Conservation (phyloP, 202 grass and related monocot genomes). For the Setaria viridis region DNA sequence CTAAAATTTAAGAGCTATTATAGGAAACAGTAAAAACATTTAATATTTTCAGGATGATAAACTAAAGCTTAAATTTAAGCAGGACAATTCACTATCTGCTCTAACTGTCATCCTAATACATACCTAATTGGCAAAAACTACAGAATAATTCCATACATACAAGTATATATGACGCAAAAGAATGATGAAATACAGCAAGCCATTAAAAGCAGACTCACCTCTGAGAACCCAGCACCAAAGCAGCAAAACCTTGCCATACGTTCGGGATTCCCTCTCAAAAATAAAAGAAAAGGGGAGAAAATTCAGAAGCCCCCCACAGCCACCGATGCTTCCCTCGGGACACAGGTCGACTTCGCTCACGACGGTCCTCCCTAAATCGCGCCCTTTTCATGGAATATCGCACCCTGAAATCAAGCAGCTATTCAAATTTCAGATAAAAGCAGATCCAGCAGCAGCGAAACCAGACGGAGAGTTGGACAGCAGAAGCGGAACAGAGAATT, state of each 20-base stretch:
- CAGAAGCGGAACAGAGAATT: background rate
- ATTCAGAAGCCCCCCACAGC: slow-evolving; percentile 16
- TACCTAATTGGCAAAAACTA: background rate
- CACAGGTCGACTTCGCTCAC: slow-evolving; percentile 32
- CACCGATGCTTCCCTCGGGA: slow-evolving; percentile 16
- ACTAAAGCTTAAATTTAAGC: background rate
- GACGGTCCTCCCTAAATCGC: slow-evolving; percentile 17
- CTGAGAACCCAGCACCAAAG: slow-evolving; percentile 42
- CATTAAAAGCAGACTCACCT: slow-evolving; percentile 35
- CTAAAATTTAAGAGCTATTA: background rate
- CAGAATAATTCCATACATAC: slow-evolving; percentile 2
- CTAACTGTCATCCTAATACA: background rate
- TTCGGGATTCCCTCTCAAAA: background rate
- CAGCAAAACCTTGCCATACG: slow-evolving; percentile 59
- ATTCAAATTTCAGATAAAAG: slow-evolving; percentile 15
- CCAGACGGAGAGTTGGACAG: slow-evolving; percentile 17
- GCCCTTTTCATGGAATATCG: slow-evolving; percentile 52
- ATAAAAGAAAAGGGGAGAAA: background rate
- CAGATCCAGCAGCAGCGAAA: slow-evolving; percentile 46
- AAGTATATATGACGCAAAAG: background rate
- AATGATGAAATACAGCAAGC: background rate
- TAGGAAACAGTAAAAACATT: background rate
- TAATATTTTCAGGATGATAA: background rate
- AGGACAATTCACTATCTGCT: background rate
- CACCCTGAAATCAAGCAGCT: slow-evolving; percentile 2